Evolutionary conservation across 768 basidiomycete genomes (phyloP), one percentile per base, ranked within the genome.

Genomic region (Podaxis mareebaensis): DNA sequence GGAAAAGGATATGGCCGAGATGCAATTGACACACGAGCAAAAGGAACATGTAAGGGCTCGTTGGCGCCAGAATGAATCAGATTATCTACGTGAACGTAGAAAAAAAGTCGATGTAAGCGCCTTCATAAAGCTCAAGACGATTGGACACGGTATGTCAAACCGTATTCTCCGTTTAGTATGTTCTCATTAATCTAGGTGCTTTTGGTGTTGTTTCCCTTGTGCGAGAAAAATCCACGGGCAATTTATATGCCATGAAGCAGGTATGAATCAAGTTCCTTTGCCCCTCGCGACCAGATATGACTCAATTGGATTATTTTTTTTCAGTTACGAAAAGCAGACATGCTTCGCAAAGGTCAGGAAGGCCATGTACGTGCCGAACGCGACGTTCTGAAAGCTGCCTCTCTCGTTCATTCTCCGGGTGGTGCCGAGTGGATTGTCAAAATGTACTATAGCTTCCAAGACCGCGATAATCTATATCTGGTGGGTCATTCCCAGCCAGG

Each of bases 161-260:
- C 67, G 75, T 68, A 42, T 36, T 53, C 67, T 71, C 66, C 63
- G 69, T 44, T 59, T 65, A 61, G 48, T 74, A 70, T 65, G 63
- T 72, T 59, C 64, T 58, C 57, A 68, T 72, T 70, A 67, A 67
- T 69, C 64, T 75, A 90, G 94, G 94, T 68, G 96, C 96, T 10
- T 98, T 99, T 76, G 96, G 96, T 0, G 96, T 98, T 51, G 96
- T 99, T 17, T 92, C 90, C 10, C 85, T 99, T 55, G 96, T 97
- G 42, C 87, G 82, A 74, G 95, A 98, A 76, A 85, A 84, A 69
- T 81, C 85, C 26, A 85, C 88, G 3, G 92, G 93, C 17, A 85
- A 87, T 65, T 79, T 98, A 52, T 98, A 88, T 71, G 95, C 95
- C 59, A 98, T 99, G 93, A 99, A 98, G 75, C 92, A 98, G 89